A percentile compares a stretch with the other conserved stretches of the same genome.
These are phyloP conservation scores for Helianthus tuberosus DNA, from an alignment of 129 eudicot species.

Conservation along the genomic window DNA sequence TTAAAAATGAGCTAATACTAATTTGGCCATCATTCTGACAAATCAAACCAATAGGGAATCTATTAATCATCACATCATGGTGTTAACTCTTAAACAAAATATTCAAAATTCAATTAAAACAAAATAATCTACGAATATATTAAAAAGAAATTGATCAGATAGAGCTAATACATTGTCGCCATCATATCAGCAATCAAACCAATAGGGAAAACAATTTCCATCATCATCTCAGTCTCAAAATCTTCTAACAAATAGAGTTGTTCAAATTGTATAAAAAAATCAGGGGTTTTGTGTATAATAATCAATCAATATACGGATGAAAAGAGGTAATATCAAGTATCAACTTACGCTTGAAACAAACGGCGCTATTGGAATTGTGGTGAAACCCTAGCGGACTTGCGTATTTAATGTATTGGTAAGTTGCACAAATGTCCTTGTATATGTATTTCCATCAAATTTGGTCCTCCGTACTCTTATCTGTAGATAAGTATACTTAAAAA, in stretches of 20 bases:
- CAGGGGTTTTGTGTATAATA: background rate
- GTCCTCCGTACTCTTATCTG: background rate
- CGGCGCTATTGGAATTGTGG: slow-evolving; percentile 17
- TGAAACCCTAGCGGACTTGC: slow-evolving; percentile 14
- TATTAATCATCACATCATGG: slow-evolving; percentile 16
- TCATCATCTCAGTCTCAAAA: slow-evolving; percentile 34
- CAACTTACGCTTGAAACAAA: background rate
- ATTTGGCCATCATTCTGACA: slow-evolving; percentile 13
- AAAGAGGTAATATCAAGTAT: no score
- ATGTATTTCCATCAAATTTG: background rate
- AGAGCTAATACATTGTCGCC: slow-evolving; percentile 48
- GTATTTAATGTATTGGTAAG: background rate
- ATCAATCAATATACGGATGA: no score
- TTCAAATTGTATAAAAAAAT: background rate
- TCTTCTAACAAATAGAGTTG: background rate
- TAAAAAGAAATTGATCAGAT: slow-evolving; percentile 25
- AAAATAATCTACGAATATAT: background rate
- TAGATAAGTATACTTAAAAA: no score
- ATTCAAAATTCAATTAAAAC: background rate
- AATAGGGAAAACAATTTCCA: slow-evolving; percentile 48
- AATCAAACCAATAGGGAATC: slow-evolving; percentile 22
- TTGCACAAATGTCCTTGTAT: background rate
- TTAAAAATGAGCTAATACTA: slow-evolving; percentile 4
- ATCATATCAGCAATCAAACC: slow-evolving; percentile 51
- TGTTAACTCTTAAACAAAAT: no score